Percentiles rank a stretch among this genome's conserved stretches.
These are phyloP conservation scores for Cyclotella sp. DNA, from an alignment of 108 stramenopile genomes.

Conservation along the genomic window DNA sequence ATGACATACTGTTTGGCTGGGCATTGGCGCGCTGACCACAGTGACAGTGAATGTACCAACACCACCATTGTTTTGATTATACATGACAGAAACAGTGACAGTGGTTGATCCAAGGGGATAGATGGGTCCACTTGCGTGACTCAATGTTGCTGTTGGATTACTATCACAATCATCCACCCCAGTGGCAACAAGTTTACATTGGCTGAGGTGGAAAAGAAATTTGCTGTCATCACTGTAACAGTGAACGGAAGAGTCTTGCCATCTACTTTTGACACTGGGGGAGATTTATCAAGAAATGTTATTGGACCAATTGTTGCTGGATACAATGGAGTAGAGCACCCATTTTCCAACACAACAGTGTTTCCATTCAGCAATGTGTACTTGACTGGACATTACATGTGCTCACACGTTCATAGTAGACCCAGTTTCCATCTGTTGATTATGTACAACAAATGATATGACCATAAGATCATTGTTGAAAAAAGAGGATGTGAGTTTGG, in stretches of 20 bases:
- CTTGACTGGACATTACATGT: neutral
- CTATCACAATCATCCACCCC: constrained; percentile 4
- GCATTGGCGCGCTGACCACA: neutral
- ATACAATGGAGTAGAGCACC: neutral
- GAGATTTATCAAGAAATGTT: neutral
- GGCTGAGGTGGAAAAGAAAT: neutral
- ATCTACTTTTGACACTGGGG: constrained; percentile 3
- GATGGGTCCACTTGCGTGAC: neutral
- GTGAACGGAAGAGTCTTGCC: neutral
- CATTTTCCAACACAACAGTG: neutral
- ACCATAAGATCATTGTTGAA: too few species aligned
- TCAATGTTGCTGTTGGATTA: neutral
- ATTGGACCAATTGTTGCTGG: neutral
- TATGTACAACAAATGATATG: too few species aligned
- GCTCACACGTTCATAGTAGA: neutral
- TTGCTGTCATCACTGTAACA: constrained; percentile 1
- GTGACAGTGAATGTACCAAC: constrained; percentile 1
- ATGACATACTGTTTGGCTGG: too few species aligned
- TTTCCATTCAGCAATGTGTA: neutral
- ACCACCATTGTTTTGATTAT: neutral
- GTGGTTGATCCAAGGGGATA: neutral
- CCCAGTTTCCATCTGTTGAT: neutral
- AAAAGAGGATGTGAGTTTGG: too few species aligned
- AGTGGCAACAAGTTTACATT: neutral
- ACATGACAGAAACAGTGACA: neutral